Percentiles rank a stretch among this genome's conserved stretches.
Evolutionary conservation across 768 basidiomycete genomes (phyloP).

Genomic region (Sutorius australiensis): DNA sequence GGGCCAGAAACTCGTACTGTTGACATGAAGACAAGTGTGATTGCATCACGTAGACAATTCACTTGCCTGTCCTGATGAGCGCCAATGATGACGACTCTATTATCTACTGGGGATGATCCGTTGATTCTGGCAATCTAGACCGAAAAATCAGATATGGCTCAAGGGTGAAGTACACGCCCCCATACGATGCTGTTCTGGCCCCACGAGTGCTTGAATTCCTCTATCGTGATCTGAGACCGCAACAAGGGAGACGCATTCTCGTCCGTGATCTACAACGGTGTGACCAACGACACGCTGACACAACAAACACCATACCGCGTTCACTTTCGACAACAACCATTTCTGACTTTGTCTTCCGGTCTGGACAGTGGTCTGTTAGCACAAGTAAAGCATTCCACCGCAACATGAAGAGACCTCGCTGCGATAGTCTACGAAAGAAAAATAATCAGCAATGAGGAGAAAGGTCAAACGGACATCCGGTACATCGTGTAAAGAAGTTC

Average conservation of each 20-base stretch:
- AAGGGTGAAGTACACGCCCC: slow-evolving; percentile 19
- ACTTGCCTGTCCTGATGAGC: slow-evolving; percentile 81
- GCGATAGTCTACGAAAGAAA: slow-evolving; percentile 55
- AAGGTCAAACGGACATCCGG: slow-evolving; percentile 21
- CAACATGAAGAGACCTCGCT: slow-evolving; percentile 53
- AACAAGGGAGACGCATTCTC: slow-evolving; percentile 57
- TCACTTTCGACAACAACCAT: slow-evolving; percentile 70
- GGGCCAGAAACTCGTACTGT: slow-evolving; percentile 73
- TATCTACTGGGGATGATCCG: slow-evolving; percentile 60
- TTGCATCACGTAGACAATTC: background rate
- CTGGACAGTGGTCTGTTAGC: slow-evolving; percentile 35
- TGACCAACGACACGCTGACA: slow-evolving; percentile 1
- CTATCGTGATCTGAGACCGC: slow-evolving; percentile 53
- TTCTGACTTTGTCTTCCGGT: slow-evolving; percentile 72
- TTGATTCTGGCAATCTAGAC: slow-evolving; percentile 70
- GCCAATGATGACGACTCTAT: slow-evolving; percentile 63
- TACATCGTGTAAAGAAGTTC: slow-evolving; percentile 72
- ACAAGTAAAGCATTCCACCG: background rate
- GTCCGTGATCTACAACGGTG: slow-evolving; percentile 51
- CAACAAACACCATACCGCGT: slow-evolving; percentile 42
- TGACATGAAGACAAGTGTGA: background rate
- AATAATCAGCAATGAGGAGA: slow-evolving; percentile 1
- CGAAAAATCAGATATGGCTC: background rate
- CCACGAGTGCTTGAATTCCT: slow-evolving; percentile 79
- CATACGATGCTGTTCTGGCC: slow-evolving; percentile 79